A percentile compares a stretch with the other conserved stretches of the same genome.
These are phyloP conservation scores for Aspergillus proliferans DNA, from an alignment of 2,329 filamentous ascomycete species.

Conservation along the genomic window DNA sequence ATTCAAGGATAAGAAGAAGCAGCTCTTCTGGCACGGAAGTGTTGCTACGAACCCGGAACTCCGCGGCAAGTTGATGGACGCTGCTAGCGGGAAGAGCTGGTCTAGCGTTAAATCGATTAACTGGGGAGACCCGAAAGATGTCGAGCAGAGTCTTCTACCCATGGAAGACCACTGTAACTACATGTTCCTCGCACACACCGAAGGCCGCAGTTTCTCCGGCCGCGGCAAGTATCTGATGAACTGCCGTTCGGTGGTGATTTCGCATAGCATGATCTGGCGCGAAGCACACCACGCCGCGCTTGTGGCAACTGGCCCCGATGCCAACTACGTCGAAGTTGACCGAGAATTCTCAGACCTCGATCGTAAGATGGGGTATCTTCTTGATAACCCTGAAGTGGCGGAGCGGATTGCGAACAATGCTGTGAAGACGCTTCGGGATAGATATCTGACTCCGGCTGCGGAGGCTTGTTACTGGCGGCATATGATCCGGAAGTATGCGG, in stretches of 20 bases:
- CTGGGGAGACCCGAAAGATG: constrained; percentile 36
- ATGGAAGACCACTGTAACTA: constrained; percentile 52
- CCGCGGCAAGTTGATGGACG: constrained; percentile 34
- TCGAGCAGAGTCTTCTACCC: constrained; percentile 38
- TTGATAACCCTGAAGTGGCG: constrained; percentile 40
- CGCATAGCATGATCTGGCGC: constrained; percentile 45
- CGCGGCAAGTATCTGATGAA: constrained; percentile 50
- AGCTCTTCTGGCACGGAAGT: constrained; percentile 46
- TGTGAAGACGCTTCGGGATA: constrained; percentile 44
- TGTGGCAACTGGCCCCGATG: constrained; percentile 38
- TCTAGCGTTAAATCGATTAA: constrained; percentile 39
- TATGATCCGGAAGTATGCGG: constrained; percentile 35
- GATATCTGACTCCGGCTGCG: constrained; percentile 50
- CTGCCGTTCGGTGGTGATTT: constrained; percentile 45
- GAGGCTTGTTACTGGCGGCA: constrained; percentile 53
- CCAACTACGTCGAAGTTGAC: constrained; percentile 47
- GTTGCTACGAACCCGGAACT: constrained; percentile 34
- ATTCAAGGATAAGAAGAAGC: constrained; percentile 37
- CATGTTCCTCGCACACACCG: constrained; percentile 49
- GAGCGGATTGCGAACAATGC: constrained; percentile 47
- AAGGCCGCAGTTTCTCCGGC: constrained; percentile 50
- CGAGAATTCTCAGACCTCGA: constrained; percentile 53
- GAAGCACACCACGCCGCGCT: constrained; percentile 46
- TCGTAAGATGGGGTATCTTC: constrained; percentile 37
- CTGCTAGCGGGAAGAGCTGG: constrained; percentile 39